Evolutionary conservation across 768 basidiomycete genomes (phyloP).

Genomic region (Mycena kentingensis): DNA sequence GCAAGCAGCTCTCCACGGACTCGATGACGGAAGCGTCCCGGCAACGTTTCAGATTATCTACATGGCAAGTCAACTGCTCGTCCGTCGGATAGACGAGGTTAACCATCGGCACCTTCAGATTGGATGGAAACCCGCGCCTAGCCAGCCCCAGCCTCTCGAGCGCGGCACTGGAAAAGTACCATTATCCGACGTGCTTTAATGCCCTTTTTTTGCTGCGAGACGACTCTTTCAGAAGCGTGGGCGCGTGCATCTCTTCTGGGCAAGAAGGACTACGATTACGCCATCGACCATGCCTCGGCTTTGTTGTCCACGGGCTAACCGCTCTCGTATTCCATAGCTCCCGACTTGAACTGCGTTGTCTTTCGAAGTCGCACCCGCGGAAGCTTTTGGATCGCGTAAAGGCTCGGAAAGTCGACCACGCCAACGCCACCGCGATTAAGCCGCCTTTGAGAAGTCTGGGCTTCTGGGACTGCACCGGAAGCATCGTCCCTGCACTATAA

Average conservation of each 20-base stretch:
- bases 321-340: constrained; percentile 8
- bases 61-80: constrained; percentile 57
- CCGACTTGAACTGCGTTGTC: constrained; percentile 15
- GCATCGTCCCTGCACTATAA: constrained; percentile 19
- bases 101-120: constrained; percentile 47
- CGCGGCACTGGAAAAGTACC: constrained; percentile 45
- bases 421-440: constrained; percentile 25
- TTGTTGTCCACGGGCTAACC: constrained; percentile 5
- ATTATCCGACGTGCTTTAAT: constrained; percentile 16
- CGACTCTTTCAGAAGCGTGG: constrained; percentile 9
- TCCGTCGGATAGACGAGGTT: background rate
- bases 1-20: constrained; percentile 74
- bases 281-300: constrained; percentile 16
- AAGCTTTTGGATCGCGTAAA: constrained; percentile 24
- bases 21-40: constrained; percentile 80
- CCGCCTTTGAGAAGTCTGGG: constrained; percentile 20
- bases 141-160: constrained; percentile 62
- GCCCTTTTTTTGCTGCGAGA: constrained; percentile 7
- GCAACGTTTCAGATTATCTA: constrained; percentile 97
- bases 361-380: constrained; percentile 23
- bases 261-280: constrained; percentile 13
- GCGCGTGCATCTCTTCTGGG: constrained; percentile 4
- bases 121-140: constrained; percentile 78
- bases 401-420: constrained; percentile 21
- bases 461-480: constrained; percentile 21